Evolutionary conservation across 371 early-diverging fungal genomes (phyloP), one percentile per base, ranked within the genome.

Genomic region (Mucor ambiguus): DNA sequence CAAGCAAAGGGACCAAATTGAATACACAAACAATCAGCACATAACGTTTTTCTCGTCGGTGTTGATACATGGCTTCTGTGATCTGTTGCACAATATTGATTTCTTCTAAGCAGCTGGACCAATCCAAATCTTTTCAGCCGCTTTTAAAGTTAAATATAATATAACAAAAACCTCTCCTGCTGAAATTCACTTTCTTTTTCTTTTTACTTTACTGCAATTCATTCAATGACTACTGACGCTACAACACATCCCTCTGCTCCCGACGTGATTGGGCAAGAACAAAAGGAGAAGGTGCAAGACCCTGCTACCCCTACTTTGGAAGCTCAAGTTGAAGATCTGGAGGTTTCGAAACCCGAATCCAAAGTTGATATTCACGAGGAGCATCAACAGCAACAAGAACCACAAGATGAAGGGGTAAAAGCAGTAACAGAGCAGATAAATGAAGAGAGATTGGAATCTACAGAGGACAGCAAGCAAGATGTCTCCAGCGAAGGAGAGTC

Each of bases 271-370:
- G 10, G 4, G 14, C 52, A 52, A 26, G 29, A 28, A 1, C 52
- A 26, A 52, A 26, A 24, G 16, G 28, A 24, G 28, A 52, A 52
- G 24, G 38, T 14, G 56, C n/a, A 30, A 24, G 30, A 28, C n/a
- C 18, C 30, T 28, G 33, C 14, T 38, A 26, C 18, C 11, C 6
- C 26, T 2, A 6, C 37, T 32, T 29, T 22, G 24, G 56, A 63
- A 29, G 8, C 60, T 3, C 29, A 29, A 43, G 16, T 63, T 11
- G 64, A 63, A 30, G 30, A 61, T 32, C 55, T 66, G 32, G n/a
- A 66, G 10, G 61, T 66, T 66, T 66, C 67, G 55, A 55, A 60
- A 43, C 10, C 67, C 61, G 67, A 41, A 18, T n/a, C 44, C 29
- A 38, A 44, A 29, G 16, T n/a, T 30, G 38, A 10, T 20, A 54